Base-by-base conservation (phyloP, 208 protist species). In the Trypanosoma scelopori region DNA sequence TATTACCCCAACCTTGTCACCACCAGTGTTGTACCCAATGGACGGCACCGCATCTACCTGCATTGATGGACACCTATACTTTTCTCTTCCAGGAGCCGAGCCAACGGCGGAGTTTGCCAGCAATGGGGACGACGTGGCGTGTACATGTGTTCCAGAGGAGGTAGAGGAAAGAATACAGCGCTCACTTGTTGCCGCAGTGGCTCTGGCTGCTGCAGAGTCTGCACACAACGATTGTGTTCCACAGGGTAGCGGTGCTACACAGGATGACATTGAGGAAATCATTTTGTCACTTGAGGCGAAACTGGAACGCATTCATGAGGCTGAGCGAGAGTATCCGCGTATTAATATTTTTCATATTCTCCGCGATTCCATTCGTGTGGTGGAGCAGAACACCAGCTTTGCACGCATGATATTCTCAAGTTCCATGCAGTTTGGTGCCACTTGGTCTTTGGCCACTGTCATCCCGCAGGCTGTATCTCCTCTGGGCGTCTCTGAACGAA, bases 361-460 rank as follows among this genome's bases (percentile, higher is more conserved):
- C 22, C 55, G 32, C 3, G 42, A 49, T 18, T 60, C 30, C n/a
- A 12, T 60, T 15, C 55, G 30, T 60, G 55, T 60, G 30, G 35
- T 60, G 32, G 30, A 22, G 6, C 5, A 60, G 20, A 49, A 25
- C 27, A 45, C 1, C 1, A 60, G 50, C 16, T 65, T 65, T 37
- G 15, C 50, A 25, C 43, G 52, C n/a, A 43, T 65, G 49, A 56
- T 20, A 18, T 7, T 51, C 5, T 35, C 20, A 28, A 47, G 59
- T 53, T 53, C 13, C 20, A 25, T 65, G 23, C 59, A 65, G 20
- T 47, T 65, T 12, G 59, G 59, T 7, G 43, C 52, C 42, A 7
- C 18, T 5, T 65, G 59, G 59, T 45, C 59, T n/a, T 16, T 65
- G n/a, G 20, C 59, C 27, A 65, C 59, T 12, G 59, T 65, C 13